Base-by-base conservation (phyloP, 2,329 filamentous ascomycete genomes). In the Aspergillus sp. region DNA sequence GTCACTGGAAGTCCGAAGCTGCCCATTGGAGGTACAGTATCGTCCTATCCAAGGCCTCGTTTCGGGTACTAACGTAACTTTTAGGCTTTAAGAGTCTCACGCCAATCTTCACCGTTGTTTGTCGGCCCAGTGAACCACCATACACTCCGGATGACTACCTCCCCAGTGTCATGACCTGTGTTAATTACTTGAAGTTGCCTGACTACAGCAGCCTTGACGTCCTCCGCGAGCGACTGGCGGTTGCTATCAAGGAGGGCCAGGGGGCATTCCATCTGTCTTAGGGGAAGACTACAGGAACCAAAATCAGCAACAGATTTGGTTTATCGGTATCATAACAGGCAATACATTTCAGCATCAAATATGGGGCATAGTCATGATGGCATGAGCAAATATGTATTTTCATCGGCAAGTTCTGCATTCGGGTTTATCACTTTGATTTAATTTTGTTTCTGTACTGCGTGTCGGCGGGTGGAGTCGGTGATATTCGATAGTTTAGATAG, bases 161-260 rank as follows among this genome's bases (percentile, higher is more conserved):
- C n/a, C 94, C 95, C 11, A 97, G 92, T 70, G 95, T 99, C 71
- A 99, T 99, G 95, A 99, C 95, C 10, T 99, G 95, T 71, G 94
- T 96, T 74, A 99, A 99, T 73, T 99, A 99, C 71, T 84, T 99
- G 65, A 99, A 99, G 76, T 82, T 99, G 67, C 94, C 94, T 17
- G 91, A 99, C 73, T 99, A 99, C 74, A 93, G 86, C 60, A 85
- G 78, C 61, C 76, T 96, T 57, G 83, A 89, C 1, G 81, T 88
- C 47, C 85, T 99, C 74, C 87, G 82, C 66, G 83, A 88, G 69
- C 89, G 90, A 71, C 80, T 99, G 49, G 85, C 83, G 59, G 88
- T 87, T 59, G 95, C 94, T 21, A 96, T 96, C 69, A 89, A 86
- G 71, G 95, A 99, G 77, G 94, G 94, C 20, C 94, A 99, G 71